Percentiles rank a stretch among this genome's conserved stretches.
Conservation (phyloP, 768 basidiomycete genomes). For the Obba rivulosa region DNA sequence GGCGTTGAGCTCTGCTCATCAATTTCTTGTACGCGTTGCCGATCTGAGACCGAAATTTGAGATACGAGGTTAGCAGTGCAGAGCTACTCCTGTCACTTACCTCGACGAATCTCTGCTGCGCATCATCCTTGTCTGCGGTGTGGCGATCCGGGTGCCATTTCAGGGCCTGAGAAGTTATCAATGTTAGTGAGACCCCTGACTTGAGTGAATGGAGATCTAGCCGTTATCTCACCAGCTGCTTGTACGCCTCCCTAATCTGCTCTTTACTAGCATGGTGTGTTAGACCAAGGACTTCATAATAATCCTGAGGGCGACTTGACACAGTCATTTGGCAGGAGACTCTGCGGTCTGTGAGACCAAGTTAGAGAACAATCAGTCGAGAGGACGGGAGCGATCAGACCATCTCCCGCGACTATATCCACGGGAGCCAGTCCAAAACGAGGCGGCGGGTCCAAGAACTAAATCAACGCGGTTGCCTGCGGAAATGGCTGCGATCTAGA, state of each 20-base stretch:
- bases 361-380: neutral
- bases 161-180: constrained; percentile 39
- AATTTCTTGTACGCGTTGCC: constrained; percentile 53
- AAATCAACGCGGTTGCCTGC: neutral
- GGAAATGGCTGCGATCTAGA: neutral
- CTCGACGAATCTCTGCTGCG: constrained; percentile 53
- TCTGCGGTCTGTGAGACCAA: neutral
- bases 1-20: constrained; percentile 16
- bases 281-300: constrained; percentile 43
- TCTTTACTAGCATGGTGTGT: constrained; percentile 40
- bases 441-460: constrained; percentile 3
- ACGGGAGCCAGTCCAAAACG: constrained; percentile 6
- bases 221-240: constrained; percentile 43
- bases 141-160: constrained; percentile 69
- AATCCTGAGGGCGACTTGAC: constrained; percentile 14
- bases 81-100: constrained; percentile 27
- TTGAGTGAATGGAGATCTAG: constrained; percentile 15
- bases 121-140: constrained; percentile 42
- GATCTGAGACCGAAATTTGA: constrained; percentile 29
- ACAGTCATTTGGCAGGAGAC: constrained; percentile 16
- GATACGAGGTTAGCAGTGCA: neutral
- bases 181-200: constrained; percentile 16
- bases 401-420: constrained; percentile 3
- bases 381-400: neutral
- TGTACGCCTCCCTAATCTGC: constrained; percentile 57